Evolutionary conservation across 306 rosid species (phyloP).

Genomic region (Dalbergia oliveri): DNA sequence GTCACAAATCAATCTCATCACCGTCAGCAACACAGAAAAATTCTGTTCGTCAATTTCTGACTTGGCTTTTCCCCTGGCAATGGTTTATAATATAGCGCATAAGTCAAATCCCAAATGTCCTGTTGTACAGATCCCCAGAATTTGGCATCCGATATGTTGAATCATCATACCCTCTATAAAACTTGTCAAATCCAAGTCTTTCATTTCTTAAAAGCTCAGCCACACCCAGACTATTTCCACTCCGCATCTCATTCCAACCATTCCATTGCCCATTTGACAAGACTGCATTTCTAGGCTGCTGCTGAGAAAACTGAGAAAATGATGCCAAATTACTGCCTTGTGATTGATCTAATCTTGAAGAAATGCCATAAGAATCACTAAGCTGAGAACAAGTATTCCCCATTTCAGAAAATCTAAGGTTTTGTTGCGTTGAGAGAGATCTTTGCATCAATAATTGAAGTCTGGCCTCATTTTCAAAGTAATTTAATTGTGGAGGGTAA

Average conservation of each 20-base stretch:
- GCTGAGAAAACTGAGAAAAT: conserved; percentile 77
- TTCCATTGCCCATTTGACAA: conserved; percentile 94
- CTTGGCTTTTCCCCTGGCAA: conserved; percentile 48
- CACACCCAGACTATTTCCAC: conserved; percentile 71
- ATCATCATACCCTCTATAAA: conserved; percentile 83
- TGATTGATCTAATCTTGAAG: conserved; percentile 90
- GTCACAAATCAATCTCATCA: conserved; percentile 62
- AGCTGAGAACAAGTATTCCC: conserved; percentile 76
- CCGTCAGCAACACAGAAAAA: conserved; percentile 52
- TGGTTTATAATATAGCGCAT: conserved; percentile 36
- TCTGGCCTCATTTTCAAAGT: conserved; percentile 85
- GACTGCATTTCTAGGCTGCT: conserved; percentile 74
- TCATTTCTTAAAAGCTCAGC: conserved; percentile 91
- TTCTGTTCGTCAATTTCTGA: conserved; percentile 48
- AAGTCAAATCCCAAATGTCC: conserved; percentile 86
- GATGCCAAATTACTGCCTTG: conserved; percentile 71
- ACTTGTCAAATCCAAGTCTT: conserved; percentile 83
- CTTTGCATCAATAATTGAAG: conserved; percentile 92
- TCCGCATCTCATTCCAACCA: conserved; percentile 90
- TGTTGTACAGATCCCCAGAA: conserved; percentile 85
- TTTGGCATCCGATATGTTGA: conserved; percentile 89
- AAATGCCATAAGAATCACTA: conserved; percentile 82
- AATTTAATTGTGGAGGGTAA: conserved; percentile 67
- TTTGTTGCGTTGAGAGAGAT: conserved; percentile 79
- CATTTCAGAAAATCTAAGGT: conserved; percentile 72